Percentiles rank a stretch among this genome's conserved stretches.
Conservation (phyloP, 768 basidiomycete species). For the Hygrophorus pudorinus region DNA sequence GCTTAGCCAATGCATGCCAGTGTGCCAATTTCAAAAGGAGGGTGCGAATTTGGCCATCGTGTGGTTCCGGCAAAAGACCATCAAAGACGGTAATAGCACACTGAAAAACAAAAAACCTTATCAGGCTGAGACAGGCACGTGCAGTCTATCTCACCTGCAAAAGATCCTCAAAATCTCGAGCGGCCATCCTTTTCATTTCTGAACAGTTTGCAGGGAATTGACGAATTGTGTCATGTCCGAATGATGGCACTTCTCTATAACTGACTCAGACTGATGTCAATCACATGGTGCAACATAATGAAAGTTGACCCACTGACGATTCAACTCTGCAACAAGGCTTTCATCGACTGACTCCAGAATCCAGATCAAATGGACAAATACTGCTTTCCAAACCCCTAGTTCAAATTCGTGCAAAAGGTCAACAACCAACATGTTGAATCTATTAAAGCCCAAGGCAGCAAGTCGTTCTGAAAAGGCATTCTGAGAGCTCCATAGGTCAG, state of each 20-base stretch:
- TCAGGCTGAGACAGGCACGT: not conserved
- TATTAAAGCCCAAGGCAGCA: conserved; percentile 12
- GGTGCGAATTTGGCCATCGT: conserved; percentile 10
- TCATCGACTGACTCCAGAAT: conserved; percentile 16
- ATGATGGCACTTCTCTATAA: conserved; percentile 14
- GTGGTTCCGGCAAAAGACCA: conserved; percentile 16
- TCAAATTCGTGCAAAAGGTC: conserved; percentile 34
- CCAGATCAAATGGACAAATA: conserved; percentile 27
- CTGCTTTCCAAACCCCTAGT: conserved; percentile 26
- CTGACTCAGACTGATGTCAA: not conserved
- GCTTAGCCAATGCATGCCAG: conserved; percentile 13
- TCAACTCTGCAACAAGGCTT: conserved; percentile 13
- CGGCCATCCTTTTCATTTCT: conserved; percentile 24
- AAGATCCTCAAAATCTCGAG: conserved; percentile 31
- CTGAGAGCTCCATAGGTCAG: conserved; percentile 11
- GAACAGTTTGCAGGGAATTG: conserved; percentile 23
- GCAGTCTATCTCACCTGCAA: conserved; percentile 22
- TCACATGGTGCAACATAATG: not conserved
- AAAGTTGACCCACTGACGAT: conserved; percentile 13
- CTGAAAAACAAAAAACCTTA: not conserved
- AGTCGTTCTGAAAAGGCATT: conserved; percentile 23
- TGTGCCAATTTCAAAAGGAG: conserved; percentile 7
- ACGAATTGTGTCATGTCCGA: conserved; percentile 23
- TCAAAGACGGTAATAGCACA: conserved; percentile 13
- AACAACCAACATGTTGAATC: conserved; percentile 17